Percentiles rank a stretch among this genome's conserved stretches.
Conservation (phyloP, 2,329 filamentous ascomycete species). For the Cladophialophora yegresii region DNA sequence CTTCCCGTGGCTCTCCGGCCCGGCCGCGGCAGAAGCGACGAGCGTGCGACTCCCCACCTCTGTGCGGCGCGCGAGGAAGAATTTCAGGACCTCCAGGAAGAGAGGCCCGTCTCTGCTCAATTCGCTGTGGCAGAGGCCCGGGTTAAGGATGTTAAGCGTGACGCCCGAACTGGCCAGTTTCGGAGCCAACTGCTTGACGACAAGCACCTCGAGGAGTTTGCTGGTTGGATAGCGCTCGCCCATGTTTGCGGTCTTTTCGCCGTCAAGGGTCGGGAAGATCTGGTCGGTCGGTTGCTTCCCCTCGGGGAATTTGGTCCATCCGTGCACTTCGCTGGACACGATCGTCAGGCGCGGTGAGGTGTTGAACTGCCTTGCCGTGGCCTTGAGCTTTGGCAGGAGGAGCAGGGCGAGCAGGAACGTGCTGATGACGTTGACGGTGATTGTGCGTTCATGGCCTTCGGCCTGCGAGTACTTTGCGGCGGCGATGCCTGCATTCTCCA, state of each 20-base stretch:
- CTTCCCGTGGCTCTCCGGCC: constrained; percentile 50
- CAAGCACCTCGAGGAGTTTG: constrained; percentile 54
- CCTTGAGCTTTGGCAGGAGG: constrained; percentile 55
- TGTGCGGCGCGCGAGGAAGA: constrained; percentile 47
- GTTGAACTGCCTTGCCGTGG: constrained; percentile 41
- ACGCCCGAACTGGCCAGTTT: constrained; percentile 41
- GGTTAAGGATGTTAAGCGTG: constrained; percentile 56
- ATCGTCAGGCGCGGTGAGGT: constrained; percentile 43
- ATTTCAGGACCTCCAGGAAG: constrained; percentile 38
- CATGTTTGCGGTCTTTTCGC: constrained; percentile 44
- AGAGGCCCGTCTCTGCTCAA: constrained; percentile 45
- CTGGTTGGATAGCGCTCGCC: constrained; percentile 48
- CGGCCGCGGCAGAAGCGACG: constrained; percentile 44
- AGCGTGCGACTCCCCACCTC: constrained; percentile 54
- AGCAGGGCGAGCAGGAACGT: constrained; percentile 55
- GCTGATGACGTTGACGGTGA: constrained; percentile 58
- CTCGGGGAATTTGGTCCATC: constrained; percentile 44
- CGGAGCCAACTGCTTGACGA: constrained; percentile 42
- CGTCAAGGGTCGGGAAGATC: constrained; percentile 45
- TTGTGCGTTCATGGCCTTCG: constrained; percentile 52
- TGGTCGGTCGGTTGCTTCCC: constrained; percentile 39
- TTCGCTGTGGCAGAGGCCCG: constrained; percentile 56
- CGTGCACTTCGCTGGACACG: constrained; percentile 50
- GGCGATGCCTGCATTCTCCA: constrained; percentile 51
- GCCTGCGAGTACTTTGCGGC: constrained; percentile 40